phyloP scores from a whole-genome alignment of 2,329 filamentous ascomycete genomes.

The Dothistroma septosporum region DNA sequence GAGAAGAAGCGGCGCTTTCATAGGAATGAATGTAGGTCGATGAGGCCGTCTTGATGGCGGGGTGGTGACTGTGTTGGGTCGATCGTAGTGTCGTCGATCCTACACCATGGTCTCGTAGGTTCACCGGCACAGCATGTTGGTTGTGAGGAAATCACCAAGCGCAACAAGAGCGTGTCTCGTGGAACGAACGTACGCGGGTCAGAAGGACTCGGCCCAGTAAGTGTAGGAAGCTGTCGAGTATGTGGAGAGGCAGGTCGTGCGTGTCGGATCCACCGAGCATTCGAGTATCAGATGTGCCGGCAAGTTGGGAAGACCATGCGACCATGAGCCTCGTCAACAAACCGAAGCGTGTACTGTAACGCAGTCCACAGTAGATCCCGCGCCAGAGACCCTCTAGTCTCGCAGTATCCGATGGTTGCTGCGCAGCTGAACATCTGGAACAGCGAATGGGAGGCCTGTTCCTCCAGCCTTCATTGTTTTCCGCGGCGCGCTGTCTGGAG shows the following conservation, averaged over 20 bases:
- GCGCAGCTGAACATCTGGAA: not conserved
- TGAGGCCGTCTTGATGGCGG: slow-evolving; percentile 5
- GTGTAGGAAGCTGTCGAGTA: not conserved
- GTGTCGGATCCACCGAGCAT: not conserved
- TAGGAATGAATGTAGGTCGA: slow-evolving; percentile 16
- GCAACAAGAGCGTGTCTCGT: not conserved
- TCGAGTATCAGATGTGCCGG: not conserved
- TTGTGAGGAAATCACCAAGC: not conserved
- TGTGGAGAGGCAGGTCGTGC: not conserved
- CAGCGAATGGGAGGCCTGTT: not conserved
- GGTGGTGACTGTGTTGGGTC: slow-evolving; percentile 10
- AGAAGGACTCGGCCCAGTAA: not conserved
- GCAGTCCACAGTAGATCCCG: slow-evolving; percentile 1
- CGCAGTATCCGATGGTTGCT: not conserved
- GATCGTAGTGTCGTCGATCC: slow-evolving; percentile 5
- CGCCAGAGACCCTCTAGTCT: not conserved
- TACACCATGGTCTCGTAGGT: slow-evolving; percentile 17
- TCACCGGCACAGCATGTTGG: slow-evolving; percentile 2
- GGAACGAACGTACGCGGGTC: slow-evolving; percentile 2
- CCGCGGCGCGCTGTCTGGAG: not conserved
- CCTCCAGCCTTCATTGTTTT: not conserved
- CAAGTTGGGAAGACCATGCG: slow-evolving; percentile 7
- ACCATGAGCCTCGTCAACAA: not conserved
- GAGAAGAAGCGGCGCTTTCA: slow-evolving; percentile 14
- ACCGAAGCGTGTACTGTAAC: not conserved